These are phyloP conservation scores for Cylindrodendrum hubeiense DNA, from an alignment of 2,329 filamentous ascomycete genomes.

Conservation along the genomic window DNA sequence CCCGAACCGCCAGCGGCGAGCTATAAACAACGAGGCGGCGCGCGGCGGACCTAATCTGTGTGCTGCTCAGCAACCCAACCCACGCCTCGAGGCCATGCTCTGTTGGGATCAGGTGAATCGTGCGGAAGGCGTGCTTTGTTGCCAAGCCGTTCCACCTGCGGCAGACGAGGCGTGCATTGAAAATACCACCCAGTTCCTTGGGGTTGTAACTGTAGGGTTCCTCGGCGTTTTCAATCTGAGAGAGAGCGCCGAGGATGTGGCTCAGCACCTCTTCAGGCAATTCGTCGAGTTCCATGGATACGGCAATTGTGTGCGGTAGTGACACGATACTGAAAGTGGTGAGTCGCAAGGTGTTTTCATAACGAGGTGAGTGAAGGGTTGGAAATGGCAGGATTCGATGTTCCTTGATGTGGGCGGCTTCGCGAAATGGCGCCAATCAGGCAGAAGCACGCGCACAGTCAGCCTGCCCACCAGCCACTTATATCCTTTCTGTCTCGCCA, in stretches of 20 bases:
- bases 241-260: conserved; percentile 1
- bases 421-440: background rate
- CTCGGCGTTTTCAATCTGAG: background rate
- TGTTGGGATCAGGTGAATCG: background rate
- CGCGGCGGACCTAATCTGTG: background rate
- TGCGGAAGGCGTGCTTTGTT: conserved; percentile 2
- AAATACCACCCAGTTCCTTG: background rate
- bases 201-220: background rate
- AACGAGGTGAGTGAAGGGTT: background rate
- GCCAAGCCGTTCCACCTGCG: conserved; percentile 22
- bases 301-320: background rate
- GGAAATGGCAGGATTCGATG: too few relatives aligned
- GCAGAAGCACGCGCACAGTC: background rate
- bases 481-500: background rate
- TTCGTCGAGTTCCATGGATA: background rate
- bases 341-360: background rate
- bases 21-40: conserved; percentile 23
- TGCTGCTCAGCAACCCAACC: background rate
- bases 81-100: background rate
- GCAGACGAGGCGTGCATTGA: conserved; percentile 18
- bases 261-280: conserved; percentile 20
- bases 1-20: background rate
- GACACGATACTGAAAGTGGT: background rate
- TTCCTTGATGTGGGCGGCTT: background rate
- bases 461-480: background rate